Base-by-base conservation (phyloP, 1,284 basidiomycete genomes). In the Trametes versicolor region DNA sequence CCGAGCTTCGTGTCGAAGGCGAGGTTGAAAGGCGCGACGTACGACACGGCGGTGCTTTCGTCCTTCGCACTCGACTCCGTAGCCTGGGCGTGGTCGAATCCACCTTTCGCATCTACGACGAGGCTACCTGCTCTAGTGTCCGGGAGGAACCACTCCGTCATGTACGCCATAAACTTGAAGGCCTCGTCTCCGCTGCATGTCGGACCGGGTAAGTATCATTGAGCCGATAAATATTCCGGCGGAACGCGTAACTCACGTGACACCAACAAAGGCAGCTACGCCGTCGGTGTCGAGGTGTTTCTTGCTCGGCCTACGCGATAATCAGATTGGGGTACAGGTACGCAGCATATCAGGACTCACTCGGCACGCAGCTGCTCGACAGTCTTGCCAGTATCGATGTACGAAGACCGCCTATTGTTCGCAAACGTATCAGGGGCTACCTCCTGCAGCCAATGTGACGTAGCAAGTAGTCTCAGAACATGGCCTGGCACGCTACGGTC, bases 391-490 rank as follows among this genome's bases (percentile, higher is more conserved):
- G 73, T 71, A 55, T 78, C 77, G 36, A 79, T 59, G 8, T 63
- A 59, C 12, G 67, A 63, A 2, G 77, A 75, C 32, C 73, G 58
- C 12, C 73, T 71, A 58, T 76, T 78, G 66, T 74, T 72, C 2
- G 72, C 70, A 55, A 78, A 78, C 0, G 73, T 69, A 48, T 77
- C 73, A 7, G 74, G 76, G 2, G 67, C 43, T 13, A 75, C 69
- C 53, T 76, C 75, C 2, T 66, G 59, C 56, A 74, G 68, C 62
- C 73, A 69, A 50, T 76, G 75, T 17, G 71, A 62, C 2, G 73
- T 74, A 1, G 75, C 73, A 6, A 77, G 72, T 5, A 74, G 58
- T 4, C 76, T 72, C 17, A 77, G 58, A 15, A 73, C 56, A 25
- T 75, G 73, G 10, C 63, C 75, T 76, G n/a, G 12, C 5, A 17